Evolutionary conservation across 73 alveolate genomes (phyloP), one percentile per base, ranked within the genome.

Genomic region (Paramecium pentaurelia): DNA sequence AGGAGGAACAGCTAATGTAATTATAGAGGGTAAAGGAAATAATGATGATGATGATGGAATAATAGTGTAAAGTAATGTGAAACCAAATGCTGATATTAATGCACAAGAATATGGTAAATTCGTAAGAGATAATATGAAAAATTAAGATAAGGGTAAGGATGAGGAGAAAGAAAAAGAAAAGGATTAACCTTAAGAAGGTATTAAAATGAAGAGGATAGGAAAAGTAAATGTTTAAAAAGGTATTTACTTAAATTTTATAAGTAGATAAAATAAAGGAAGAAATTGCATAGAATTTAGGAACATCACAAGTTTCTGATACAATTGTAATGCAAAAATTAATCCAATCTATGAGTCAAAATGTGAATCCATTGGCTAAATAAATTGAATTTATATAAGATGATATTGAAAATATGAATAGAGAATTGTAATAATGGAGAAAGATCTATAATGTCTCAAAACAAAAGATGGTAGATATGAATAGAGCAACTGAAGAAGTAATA

Each of bases 301-400:
- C 91, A 6, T 60, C 86, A 0, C 34, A 73, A 27, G 60, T 71
- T 14, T 32, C 88, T 25, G 94, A 88, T 51, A 37, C 86, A 10
- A 59, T 28, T 7, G 73, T 84, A 0, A 60, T 88, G 91, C 68
- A 73, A 58, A 88, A 60, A 5, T 22, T 84, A 18, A 88, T 88
- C 18, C 60, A 88, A 64, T 60, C 75, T 28, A 51, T 88, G 42
- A 40, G 71, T 22, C 42, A 88, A 27, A 88, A 84, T 51, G 45
- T 90, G 8, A 64, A 88, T 64, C 94, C 94, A 18, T 75, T 88
- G 27, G 94, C 92, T 4, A 88, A 47, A 88, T 64, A 75, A 71
- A 71, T 88, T 51, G 94, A 88, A 34, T 88, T 88, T 73, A 84
- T 88, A 1, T n/a, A 75, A 37, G 94, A 88, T 64, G 94, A 88